phyloP scores from a whole-genome alignment of 257 asterid genomes.

The Nyctanthes arbortristis region DNA sequence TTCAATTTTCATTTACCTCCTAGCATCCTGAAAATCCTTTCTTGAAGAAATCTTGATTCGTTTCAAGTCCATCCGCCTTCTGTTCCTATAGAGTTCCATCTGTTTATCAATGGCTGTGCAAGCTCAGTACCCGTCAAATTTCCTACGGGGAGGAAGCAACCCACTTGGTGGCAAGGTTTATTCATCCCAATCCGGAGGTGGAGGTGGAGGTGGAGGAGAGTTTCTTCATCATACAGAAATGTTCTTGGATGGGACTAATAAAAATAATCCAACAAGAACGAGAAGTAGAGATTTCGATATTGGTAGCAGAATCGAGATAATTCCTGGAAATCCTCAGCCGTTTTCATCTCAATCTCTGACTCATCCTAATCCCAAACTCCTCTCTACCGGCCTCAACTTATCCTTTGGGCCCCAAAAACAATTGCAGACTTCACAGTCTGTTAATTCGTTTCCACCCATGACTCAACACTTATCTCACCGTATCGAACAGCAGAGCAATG shows the following conservation, averaged over 20 bases:
- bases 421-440: slow-evolving; percentile 34
- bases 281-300: slow-evolving; percentile 40
- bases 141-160: slow-evolving; percentile 38
- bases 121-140: slow-evolving; percentile 52
- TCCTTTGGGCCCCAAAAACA: slow-evolving; percentile 37
- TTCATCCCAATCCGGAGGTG: slow-evolving; percentile 21
- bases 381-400: slow-evolving; percentile 47
- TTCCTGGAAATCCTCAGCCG: not conserved
- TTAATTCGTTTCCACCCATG: slow-evolving; percentile 27
- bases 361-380: no score
- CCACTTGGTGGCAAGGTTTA: slow-evolving; percentile 28
- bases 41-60: not conserved
- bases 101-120: slow-evolving; percentile 44
- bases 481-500: slow-evolving; percentile 39
- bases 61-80: not conserved
- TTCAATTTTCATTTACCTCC: no score
- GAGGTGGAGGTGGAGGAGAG: no score
- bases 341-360: not conserved
- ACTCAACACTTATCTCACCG: slow-evolving; percentile 35
- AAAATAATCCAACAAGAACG: slow-evolving; percentile 28
- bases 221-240: slow-evolving; percentile 38
- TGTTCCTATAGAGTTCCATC: not conserved
- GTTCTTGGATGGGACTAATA: slow-evolving; percentile 29
- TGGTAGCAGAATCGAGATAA: not conserved
- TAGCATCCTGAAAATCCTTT: no score